Conservation (phyloP, 179 eudicot genomes). For the Vitellaria paradoxa region DNA sequence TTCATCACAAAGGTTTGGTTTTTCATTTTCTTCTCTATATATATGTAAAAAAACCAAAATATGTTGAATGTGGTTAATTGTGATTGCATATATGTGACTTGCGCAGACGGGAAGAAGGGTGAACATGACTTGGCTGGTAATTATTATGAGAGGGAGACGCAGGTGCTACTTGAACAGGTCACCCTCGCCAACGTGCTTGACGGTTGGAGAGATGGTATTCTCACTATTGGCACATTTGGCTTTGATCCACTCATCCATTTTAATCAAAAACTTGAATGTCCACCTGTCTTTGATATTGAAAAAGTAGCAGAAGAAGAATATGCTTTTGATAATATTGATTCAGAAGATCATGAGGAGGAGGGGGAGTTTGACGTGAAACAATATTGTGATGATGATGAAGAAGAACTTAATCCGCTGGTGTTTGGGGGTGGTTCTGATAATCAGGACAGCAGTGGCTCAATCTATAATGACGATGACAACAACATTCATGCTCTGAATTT, state of each 20-base stretch:
- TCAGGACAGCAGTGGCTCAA: neutral
- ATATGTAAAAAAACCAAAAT: too few species aligned
- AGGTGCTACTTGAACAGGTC: conserved; percentile 30
- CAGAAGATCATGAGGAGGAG: neutral
- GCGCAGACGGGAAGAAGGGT: conserved; percentile 25
- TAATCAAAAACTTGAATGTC: neutral
- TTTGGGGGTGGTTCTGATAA: conserved; percentile 13
- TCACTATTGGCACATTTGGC: conserved; percentile 65
- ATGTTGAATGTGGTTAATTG: neutral
- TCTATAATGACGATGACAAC: neutral
- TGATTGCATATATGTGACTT: neutral
- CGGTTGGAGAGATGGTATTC: conserved; percentile 52
- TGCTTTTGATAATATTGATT: neutral
- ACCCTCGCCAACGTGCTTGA: conserved; percentile 26
- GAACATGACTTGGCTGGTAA: neutral
- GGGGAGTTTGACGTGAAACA: conserved; percentile 13
- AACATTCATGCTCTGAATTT: too few species aligned
- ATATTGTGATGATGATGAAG: conserved; percentile 4
- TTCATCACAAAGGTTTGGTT: conserved; percentile 39
- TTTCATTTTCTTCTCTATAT: neutral
- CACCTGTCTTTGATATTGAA: neutral
- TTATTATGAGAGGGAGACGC: conserved; percentile 18
- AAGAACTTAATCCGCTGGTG: conserved; percentile 36
- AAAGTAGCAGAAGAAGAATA: neutral
- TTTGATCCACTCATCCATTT: conserved; percentile 31